Evolutionary conservation across 805 yeast species (phyloP), one percentile per base, ranked within the genome.

Genomic region (Yamadazyma phyllophila): DNA sequence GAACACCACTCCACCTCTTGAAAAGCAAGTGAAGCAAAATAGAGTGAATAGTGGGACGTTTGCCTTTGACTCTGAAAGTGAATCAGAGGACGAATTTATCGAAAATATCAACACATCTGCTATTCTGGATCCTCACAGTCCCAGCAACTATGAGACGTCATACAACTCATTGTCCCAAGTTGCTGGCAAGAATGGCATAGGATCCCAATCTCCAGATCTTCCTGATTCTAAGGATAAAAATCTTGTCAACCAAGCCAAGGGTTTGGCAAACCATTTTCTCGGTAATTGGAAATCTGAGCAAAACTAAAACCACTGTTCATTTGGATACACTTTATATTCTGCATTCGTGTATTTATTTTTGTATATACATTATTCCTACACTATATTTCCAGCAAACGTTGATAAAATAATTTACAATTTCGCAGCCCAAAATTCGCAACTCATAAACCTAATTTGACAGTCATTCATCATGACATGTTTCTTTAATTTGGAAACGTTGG

Each of bases 151-250:
- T 26, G 39, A 44, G 13, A 17, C 41, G 12, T 73, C 77, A 43
- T 75, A 68, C 50, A 71, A 76, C 16, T 69, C 79, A 1, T 57
- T 76, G 38, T 71, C 76, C 44, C 79, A 75, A 49, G 80, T 79
- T 17, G 82, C 83, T 2, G 81, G 74, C 26, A 61, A 60, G 40
- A 69, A 60, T 47, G 73, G 74, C 4, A 65, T 67, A 36, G 61
- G 69, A 1, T 50, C 65, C n/a, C 59, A 65, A 2, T 14, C 38
- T 12, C 30, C 39, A 20, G 67, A 60, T 17, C 49, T 15, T 12
- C 37, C 47, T 11, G 45, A 34, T 20, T 49, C 43, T 9, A 52
- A 49, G 37, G 46, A 50, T 26, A 53, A 42, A 24, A 42, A 46
- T 13, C 20, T 65, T 12, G 67, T 65, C 41, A 68, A 63, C 16